Conservation (phyloP, 23 red algal species). For the Gracilariopsis chorda region DNA sequence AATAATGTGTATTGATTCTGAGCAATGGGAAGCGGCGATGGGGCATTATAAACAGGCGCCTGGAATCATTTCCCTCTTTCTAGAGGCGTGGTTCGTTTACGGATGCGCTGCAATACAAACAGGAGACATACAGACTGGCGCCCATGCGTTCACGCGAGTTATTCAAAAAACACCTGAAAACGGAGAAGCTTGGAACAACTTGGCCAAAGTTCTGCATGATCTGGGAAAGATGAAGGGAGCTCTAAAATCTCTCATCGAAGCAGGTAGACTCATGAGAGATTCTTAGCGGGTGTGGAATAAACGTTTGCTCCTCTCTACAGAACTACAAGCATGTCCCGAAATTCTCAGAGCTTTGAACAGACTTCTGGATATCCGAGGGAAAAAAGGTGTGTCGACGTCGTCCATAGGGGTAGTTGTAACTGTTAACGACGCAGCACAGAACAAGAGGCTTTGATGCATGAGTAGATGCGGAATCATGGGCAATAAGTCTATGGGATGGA, state of each 20-base stretch:
- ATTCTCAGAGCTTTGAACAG: conserved; percentile 20
- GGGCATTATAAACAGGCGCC: conserved; percentile 49
- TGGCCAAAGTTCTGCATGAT: conserved; percentile 54
- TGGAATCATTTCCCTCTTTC: conserved; percentile 69
- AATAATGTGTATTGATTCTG: conserved; percentile 15
- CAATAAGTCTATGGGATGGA: too few species aligned
- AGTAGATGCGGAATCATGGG: too few species aligned
- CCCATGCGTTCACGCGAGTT: conserved; percentile 72
- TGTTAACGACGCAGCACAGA: too few species aligned
- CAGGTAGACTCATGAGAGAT: conserved; percentile 29
- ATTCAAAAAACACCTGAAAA: conserved; percentile 77
- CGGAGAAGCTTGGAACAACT: conserved; percentile 94
- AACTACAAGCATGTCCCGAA: not conserved
- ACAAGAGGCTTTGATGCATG: too few species aligned
- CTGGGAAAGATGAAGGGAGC: conserved; percentile 61
- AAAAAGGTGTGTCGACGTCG: conserved; percentile 30
- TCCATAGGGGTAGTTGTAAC: conserved; percentile 26
- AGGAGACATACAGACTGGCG: conserved; percentile 19
- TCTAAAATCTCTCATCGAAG: conserved; percentile 53
- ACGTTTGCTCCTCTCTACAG: conserved; percentile 21
- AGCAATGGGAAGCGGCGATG: conserved; percentile 34
- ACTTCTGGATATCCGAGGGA: conserved; percentile 54
- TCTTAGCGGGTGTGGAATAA: conserved; percentile 70
- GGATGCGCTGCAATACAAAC: conserved; percentile 67
- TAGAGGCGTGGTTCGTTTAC: conserved; percentile 72